Evolutionary conservation across 768 basidiomycete species (phyloP), one percentile per base, ranked within the genome.

Genomic region (Lanmaoa pseudosensibilis): DNA sequence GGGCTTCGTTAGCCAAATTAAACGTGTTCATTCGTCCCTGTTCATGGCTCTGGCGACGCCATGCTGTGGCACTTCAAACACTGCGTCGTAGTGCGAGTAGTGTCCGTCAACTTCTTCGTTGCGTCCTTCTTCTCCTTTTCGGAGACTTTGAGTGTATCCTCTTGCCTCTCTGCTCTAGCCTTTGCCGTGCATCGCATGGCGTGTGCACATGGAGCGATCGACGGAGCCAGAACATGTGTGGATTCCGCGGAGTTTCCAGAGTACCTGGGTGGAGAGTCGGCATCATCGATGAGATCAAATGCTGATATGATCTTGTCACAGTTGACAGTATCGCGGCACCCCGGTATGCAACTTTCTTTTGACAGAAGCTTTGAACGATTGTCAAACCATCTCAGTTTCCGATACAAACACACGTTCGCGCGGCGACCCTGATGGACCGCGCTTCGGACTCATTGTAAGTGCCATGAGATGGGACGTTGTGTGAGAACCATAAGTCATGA

Each of bases 371-470:
- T 25, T 25, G 25, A 25, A 4, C 25, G 27, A 7, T 30, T 30
- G 27, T 7, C 27, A 30, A 30, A 30, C 27, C 7, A 53, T 43
- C 57, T 52, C 45, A 38, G 52, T 65, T 38, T 19, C 48, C 49
- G 50, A 51, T 51, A 47, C 13, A 15, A 30, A 37, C 33, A 9
- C 10, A 39, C 16, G 38, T 18, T 49, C 40, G 10, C 18, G 32
- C 11, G 7, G 32, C 5, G 25, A 27, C 25, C 25, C 25, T 27
- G 27, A 6, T 7, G 8, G 18, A 46, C 30, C 10, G 5, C n/a
- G 38, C n/a, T 19, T 37, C 46, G 43, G 56, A n/a, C 40, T 39
- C 38, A 40, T 41, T 52, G 23, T 18, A 23, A 5, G 27, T 16
- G 46, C 15, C 48, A 53, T n/a, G 40, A 43, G 16, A 18, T 1